Base-by-base conservation (phyloP, 2,329 filamentous ascomycete species). In the Apiospora marii region DNA sequence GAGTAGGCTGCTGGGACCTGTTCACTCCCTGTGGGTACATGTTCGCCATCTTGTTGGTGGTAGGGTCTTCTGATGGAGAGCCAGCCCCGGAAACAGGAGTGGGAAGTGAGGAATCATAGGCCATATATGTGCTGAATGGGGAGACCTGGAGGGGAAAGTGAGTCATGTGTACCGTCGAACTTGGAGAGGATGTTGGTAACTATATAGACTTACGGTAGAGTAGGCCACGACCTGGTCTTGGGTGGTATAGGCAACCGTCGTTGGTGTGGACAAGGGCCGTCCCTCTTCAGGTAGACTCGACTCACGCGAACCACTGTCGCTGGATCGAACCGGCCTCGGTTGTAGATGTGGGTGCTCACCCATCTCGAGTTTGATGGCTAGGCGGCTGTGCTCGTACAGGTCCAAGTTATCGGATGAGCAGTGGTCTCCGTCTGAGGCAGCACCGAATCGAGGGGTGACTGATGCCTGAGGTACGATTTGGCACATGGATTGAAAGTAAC, bases 21-120 rank as follows among this genome's bases (percentile, higher is more conserved):
- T 82, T 79, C n/a, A 82, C 82, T 22, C 79, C 78, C 76, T 83
- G 76, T 71, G 76, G 77, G 74, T 86, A 87, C 41, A 81, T 79
- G 72, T 81, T 79, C 76, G 82, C 80, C 68, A 83, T 80, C 75
- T 87, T 86, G 51, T 74, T 46, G 19, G 77, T 43, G 14, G 77
- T 72, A 71, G 80, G 79, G 70, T 81, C 82, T 71, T 87, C 85
- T 70, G 84, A 84, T 70, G 87, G 87, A 44, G 87, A 89, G 41
- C 81, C 84, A 71, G 83, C 81, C 68, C 82, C 82, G 67, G 87
- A 88, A n/a, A 85, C 84, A 37, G 88, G 87, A n/a, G 87, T 88
- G 68, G 87, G 80, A 71, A 89, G 58, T 30, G 67, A 68, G 41
- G 41, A 51, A 22, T 70, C 68, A 58, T 58, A 51, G 14, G 46